Evolutionary conservation across 441 rosid species (phyloP).

Genomic region (Bruguiera hainesii): DNA sequence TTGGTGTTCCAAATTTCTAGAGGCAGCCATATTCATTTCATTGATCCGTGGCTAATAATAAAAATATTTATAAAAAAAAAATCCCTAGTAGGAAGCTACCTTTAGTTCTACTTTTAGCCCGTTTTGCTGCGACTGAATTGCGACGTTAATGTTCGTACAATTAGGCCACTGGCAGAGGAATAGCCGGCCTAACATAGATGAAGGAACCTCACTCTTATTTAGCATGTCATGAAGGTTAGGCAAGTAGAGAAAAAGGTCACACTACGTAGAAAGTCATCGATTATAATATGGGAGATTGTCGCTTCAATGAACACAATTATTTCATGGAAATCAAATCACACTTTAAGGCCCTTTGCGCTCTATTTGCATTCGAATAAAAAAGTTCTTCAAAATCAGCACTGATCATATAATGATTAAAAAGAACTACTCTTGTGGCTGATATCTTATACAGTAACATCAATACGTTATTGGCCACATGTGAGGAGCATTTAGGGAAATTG

Average conservation of each 20-base stretch:
- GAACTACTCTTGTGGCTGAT: background rate
- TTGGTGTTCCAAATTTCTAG: too few relatives aligned
- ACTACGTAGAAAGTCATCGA: background rate
- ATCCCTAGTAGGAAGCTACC: too few relatives aligned
- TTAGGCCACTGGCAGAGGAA: background rate
- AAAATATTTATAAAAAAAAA: too few relatives aligned
- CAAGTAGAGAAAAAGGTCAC: slow-evolving; percentile 2
- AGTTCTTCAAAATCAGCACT: too few relatives aligned
- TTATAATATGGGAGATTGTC: slow-evolving; percentile 15
- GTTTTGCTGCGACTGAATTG: too few relatives aligned
- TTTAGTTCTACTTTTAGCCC: background rate
- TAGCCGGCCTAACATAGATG: slow-evolving; percentile 1
- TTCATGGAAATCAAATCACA: too few relatives aligned
- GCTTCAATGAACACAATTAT: slow-evolving; percentile 2
- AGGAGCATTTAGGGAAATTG: background rate
- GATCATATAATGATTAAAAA: too few relatives aligned
- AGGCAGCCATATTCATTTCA: too few relatives aligned
- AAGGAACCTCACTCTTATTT: slow-evolving; percentile 3
- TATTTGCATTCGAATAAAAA: too few relatives aligned
- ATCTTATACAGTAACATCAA: slow-evolving; percentile 1
- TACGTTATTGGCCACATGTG: slow-evolving; percentile 9
- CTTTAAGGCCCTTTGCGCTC: too few relatives aligned
- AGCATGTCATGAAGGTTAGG: slow-evolving; percentile 11
- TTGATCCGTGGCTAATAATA: too few relatives aligned
- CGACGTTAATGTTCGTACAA: too few relatives aligned